These are phyloP conservation scores for Saccharomyces hybrid DNA, from an alignment of 1,139 yeast genomes.

Conservation along the genomic window DNA sequence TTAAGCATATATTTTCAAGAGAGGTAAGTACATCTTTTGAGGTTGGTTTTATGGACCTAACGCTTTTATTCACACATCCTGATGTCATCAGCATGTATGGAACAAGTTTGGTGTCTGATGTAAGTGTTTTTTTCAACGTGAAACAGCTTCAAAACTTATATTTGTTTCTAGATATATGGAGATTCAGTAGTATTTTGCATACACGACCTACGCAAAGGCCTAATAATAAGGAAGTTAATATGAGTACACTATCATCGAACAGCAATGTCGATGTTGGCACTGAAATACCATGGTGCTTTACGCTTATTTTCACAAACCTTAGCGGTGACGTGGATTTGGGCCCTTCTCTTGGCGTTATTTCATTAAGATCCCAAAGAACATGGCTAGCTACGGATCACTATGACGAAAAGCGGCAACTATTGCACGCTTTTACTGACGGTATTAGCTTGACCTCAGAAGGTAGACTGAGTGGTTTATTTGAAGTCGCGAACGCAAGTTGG, in stretches of 20 bases:
- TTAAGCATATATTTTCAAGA: conserved; percentile 86
- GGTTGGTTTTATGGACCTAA: conserved; percentile 43
- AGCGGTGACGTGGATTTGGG: conserved; percentile 67
- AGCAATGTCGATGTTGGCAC: conserved; percentile 6
- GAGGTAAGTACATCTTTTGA: conserved; percentile 73
- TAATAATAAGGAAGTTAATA: conserved; percentile 6
- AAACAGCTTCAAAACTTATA: conserved; percentile 84
- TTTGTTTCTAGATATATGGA: conserved; percentile 80
- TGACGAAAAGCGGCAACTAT: conserved; percentile 63
- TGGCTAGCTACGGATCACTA: conserved; percentile 69
- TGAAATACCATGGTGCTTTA: conserved; percentile 61
- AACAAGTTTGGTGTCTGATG: conserved; percentile 48
- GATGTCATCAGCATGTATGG: conserved; percentile 39
- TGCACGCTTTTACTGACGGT: conserved; percentile 52
- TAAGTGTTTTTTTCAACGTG: conserved; percentile 59
- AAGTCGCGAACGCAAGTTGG: conserved; percentile 42
- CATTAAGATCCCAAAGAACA: conserved; percentile 45
- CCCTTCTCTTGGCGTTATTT: conserved; percentile 65
- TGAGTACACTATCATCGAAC: conserved; percentile 8
- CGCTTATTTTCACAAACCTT: conserved; percentile 48
- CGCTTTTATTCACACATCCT: conserved; percentile 37
- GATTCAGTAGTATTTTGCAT: conserved; percentile 35
- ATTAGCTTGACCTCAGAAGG: conserved; percentile 58
- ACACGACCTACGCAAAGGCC: conserved; percentile 8
- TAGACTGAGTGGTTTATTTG: conserved; percentile 66